A percentile compares a stretch with the other conserved stretches of the same genome.
Conservation (phyloP, 2,329 filamentous ascomycete species). For the Scedosporium dehoogii region DNA sequence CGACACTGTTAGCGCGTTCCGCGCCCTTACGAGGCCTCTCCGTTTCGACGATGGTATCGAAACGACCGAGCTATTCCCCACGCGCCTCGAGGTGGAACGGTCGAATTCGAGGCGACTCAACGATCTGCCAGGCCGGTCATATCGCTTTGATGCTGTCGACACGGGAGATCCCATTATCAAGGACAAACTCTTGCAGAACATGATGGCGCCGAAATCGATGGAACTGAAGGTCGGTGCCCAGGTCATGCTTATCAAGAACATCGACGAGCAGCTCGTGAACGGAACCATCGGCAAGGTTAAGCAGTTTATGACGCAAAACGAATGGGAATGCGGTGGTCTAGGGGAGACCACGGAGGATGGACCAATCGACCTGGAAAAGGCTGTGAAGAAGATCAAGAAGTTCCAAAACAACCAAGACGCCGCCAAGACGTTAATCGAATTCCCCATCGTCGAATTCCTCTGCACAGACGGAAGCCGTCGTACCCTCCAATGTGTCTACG, state of each 20-base stretch:
- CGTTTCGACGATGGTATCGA: conserved; percentile 62
- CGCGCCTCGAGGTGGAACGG: conserved; percentile 75
- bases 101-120: conserved; percentile 71
- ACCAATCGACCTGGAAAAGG: conserved; percentile 34
- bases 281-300: conserved; percentile 83
- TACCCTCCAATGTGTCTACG: conserved; percentile 51
- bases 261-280: conserved; percentile 89
- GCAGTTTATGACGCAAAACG: conserved; percentile 54
- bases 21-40: conserved; percentile 59
- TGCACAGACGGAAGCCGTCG: conserved; percentile 65
- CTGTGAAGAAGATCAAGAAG: conserved; percentile 46
- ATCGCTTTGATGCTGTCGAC: conserved; percentile 66
- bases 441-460: conserved; percentile 76
- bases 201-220: conserved; percentile 81
- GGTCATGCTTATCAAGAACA: conserved; percentile 99
- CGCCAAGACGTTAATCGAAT: conserved; percentile 44
- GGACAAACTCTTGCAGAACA: conserved; percentile 73
- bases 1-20: conserved; percentile 70
- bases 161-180: conserved; percentile 61
- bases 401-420: conserved; percentile 27
- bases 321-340: conserved; percentile 31
- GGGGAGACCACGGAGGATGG: conserved; percentile 32
- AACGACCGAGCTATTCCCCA: conserved; percentile 82
- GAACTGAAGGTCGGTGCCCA: conserved; percentile 85
- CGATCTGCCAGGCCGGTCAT: conserved; percentile 56